Percentiles rank a stretch among this genome's conserved stretches.
Conservation (phyloP, 2,329 filamentous ascomycete genomes). For the Cladosporium sp. region DNA sequence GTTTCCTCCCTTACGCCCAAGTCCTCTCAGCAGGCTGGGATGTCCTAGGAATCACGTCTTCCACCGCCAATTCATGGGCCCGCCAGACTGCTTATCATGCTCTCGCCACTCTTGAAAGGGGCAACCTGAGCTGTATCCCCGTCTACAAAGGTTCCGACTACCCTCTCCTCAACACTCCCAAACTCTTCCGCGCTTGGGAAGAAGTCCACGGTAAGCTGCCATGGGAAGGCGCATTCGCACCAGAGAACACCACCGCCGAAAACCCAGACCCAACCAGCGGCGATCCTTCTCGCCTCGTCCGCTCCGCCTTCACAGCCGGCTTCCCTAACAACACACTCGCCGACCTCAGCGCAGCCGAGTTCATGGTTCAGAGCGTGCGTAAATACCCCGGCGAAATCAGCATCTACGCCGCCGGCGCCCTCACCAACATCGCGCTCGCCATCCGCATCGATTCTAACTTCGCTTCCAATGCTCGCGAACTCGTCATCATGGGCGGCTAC, state of each 20-base stretch:
- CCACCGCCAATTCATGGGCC: conserved; percentile 45
- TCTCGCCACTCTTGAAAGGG: conserved; percentile 44
- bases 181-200: conserved; percentile 43
- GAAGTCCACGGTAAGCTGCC: conserved; percentile 40
- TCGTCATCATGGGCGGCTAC: conserved; percentile 50
- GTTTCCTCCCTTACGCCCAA: conserved; percentile 42
- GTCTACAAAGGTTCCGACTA: conserved; percentile 45
- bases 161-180: conserved; percentile 44
- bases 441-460: conserved; percentile 44
- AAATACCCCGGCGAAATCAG: conserved; percentile 48
- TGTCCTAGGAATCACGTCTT: conserved; percentile 38
- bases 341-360: conserved; percentile 39
- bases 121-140: conserved; percentile 45
- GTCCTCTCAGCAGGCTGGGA: conserved; percentile 43
- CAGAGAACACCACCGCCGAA: conserved; percentile 38
- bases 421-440: conserved; percentile 49
- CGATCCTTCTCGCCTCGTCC: conserved; percentile 38
- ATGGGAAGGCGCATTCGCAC: conserved; percentile 44
- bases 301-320: conserved; percentile 42
- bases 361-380: conserved; percentile 43
- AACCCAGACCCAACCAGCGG: conserved; percentile 45
- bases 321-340: conserved; percentile 42
- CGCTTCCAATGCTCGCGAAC: conserved; percentile 41
- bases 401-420: conserved; percentile 43
- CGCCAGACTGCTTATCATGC: conserved; percentile 43